phyloP scores from a whole-genome alignment of 352 stramenopile genomes.

The Phytophthora uliginosa region DNA sequence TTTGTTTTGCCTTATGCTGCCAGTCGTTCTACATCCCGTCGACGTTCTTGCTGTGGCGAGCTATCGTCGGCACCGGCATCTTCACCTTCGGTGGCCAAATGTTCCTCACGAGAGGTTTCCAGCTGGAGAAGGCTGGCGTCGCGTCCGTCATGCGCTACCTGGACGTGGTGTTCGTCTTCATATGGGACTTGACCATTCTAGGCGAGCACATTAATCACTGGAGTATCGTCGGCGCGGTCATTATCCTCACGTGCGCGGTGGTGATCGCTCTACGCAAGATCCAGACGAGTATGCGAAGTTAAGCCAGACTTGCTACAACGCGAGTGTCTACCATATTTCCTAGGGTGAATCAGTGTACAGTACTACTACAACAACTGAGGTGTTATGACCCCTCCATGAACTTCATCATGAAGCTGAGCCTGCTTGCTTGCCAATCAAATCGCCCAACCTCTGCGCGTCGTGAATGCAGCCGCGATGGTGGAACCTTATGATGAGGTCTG shows the following conservation, averaged over 20 bases:
- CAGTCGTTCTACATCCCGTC: conserved; percentile 33
- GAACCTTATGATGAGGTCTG: background rate
- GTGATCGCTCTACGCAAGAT: conserved; percentile 62
- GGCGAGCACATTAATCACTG: conserved; percentile 65
- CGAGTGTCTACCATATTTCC: no score
- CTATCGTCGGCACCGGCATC: conserved; percentile 49
- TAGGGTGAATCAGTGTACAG: no score
- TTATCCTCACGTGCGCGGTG: conserved; percentile 64
- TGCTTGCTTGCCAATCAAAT: conserved; percentile 21
- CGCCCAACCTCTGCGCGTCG: background rate
- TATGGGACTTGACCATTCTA: conserved; percentile 70
- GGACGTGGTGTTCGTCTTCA: conserved; percentile 80
- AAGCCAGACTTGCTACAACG: background rate
- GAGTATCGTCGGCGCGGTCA: conserved; percentile 64
- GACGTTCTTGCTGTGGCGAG: conserved; percentile 45
- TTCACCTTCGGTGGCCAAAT: conserved; percentile 63
- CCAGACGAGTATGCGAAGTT: conserved; percentile 16
- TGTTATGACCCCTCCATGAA: background rate
- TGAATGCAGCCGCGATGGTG: background rate
- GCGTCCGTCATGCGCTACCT: conserved; percentile 78
- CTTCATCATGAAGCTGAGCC: background rate
- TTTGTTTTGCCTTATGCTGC: background rate
- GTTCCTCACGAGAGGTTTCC: conserved; percentile 73
- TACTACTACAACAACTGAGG: no score
- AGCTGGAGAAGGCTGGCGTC: conserved; percentile 71